Percentiles rank a stretch among this genome's conserved stretches.
Conservation (phyloP, 2,329 filamentous ascomycete genomes). For the Didymosphaeria variabile region DNA sequence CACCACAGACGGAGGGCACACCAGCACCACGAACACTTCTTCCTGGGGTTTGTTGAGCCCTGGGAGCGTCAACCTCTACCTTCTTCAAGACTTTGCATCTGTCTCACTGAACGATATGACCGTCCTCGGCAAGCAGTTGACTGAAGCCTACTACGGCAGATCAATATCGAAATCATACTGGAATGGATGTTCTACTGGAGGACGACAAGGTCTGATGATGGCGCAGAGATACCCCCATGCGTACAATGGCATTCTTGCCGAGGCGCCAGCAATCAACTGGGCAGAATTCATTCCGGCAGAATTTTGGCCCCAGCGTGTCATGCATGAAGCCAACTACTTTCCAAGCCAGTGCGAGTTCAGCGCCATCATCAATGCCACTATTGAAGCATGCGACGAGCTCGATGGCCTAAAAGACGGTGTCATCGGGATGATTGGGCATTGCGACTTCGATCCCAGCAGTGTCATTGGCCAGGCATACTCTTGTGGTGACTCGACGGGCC, state of each 20-base stretch:
- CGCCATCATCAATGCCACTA: conserved; percentile 23
- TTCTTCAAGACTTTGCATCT: conserved; percentile 47
- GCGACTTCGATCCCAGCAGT: conserved; percentile 31
- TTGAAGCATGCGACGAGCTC: conserved; percentile 31
- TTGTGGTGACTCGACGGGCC: conserved; percentile 16
- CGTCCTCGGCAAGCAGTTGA: neutral
- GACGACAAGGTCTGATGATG: conserved; percentile 40
- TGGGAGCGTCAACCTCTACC: conserved; percentile 34
- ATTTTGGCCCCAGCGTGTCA: conserved; percentile 26
- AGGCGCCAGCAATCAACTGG: conserved; percentile 36
- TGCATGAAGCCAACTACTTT: conserved; percentile 25
- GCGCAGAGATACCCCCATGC: conserved; percentile 42
- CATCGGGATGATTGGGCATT: conserved; percentile 26
- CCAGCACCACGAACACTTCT: conserved; percentile 4
- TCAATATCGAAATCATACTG: conserved; percentile 36
- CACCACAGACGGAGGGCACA: conserved; percentile 29
- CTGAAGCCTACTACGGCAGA: neutral
- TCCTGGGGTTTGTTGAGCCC: conserved; percentile 30
- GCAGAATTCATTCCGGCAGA: conserved; percentile 17
- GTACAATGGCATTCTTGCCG: conserved; percentile 42
- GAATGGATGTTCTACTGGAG: conserved; percentile 44
- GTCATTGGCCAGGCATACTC: conserved; percentile 22
- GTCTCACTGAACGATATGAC: conserved; percentile 42
- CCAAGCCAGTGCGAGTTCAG: conserved; percentile 33
- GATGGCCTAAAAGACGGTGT: conserved; percentile 35